Evolutionary conservation across 768 basidiomycete species (phyloP).

Genomic region (Vararia minispora): DNA sequence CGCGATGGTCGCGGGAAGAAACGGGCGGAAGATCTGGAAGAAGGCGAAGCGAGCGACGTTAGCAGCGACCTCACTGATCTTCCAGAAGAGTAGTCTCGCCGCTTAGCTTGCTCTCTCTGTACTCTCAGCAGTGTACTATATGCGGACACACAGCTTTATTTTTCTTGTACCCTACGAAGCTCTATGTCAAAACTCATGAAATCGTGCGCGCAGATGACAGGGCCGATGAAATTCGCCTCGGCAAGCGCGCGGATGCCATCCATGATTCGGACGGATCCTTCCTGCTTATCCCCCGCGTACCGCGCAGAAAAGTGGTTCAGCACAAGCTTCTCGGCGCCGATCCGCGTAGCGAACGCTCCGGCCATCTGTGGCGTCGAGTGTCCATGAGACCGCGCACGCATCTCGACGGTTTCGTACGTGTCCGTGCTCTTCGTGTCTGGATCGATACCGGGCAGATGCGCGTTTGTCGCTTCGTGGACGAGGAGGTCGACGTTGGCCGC

Average conservation of each 20-base stretch:
- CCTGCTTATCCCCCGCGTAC: slow-evolving; percentile 43
- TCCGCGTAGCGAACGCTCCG: slow-evolving; percentile 60
- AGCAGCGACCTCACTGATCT: slow-evolving; percentile 72
- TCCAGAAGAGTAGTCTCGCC: slow-evolving; percentile 36
- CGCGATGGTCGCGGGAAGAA: slow-evolving; percentile 37
- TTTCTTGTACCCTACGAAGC: slow-evolving; percentile 14
- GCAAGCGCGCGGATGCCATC: slow-evolving; percentile 49
- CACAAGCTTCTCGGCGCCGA: slow-evolving; percentile 50
- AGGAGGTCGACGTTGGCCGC: slow-evolving; percentile 61
- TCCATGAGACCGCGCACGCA: slow-evolving; percentile 60
- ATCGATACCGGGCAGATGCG: slow-evolving; percentile 61
- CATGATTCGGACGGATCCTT: slow-evolving; percentile 40
- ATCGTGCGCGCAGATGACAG: slow-evolving; percentile 63
- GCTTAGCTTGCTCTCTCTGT: slow-evolving; percentile 8
- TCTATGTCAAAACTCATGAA: slow-evolving; percentile 59
- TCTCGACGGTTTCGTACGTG: slow-evolving; percentile 49
- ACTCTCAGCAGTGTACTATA: neutral
- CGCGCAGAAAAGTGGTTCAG: slow-evolving; percentile 83
- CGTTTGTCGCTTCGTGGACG: slow-evolving; percentile 87
- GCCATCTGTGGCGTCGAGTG: slow-evolving; percentile 93
- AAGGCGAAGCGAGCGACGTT: slow-evolving; percentile 76
- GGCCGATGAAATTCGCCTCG: slow-evolving; percentile 36
- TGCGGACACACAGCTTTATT: neutral
- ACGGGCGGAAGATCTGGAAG: slow-evolving; percentile 66
- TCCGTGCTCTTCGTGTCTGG: slow-evolving; percentile 44